Base-by-base conservation (phyloP, 371 early-diverging fungal species). In the Mucor lusitanicus region DNA sequence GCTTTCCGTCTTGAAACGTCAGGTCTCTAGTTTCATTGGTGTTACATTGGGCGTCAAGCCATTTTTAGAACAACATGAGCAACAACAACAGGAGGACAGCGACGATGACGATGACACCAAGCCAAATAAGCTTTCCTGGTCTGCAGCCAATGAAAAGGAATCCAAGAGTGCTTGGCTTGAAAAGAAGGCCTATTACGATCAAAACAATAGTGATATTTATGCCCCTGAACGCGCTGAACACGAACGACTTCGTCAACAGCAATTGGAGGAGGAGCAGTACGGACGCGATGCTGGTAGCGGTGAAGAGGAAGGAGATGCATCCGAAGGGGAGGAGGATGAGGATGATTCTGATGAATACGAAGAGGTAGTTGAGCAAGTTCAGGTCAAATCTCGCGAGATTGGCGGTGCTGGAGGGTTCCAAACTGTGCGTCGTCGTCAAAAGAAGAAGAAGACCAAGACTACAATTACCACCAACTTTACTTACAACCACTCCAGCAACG, bases 331-430 rank as follows among this genome's bases (percentile, higher is more conserved):
- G 69, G 50, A 0, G 0, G 61, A 68, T 3, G 66, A 69, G 4
- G 68, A 67, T 5, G 70, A 70, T 7, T 68, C 64, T 19, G 70
- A 73, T 27, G 71, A 72, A 2, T 61, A 69, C 33, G 76, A 72
- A 37, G 74, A 74, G 3, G 70, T 68, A 1, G 65, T 61, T 4
- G 72, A 68, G 15, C 25, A 42, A 57, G 67, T 71, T 12, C 59
- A 64, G 21, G 21, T 72, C 7, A 72, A 65, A 15, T 68, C 72
- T 6, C 64, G 72, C 57, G 72, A 68, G 13, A 72, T 72, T n/a
- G 68, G 65, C 32, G 72, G 61, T 17, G 46, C 53, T 25, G 50
- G 53, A 32, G 72, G 53, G 3, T 72, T 68, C 42, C 33, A 68
- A 19, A 65, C 62, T n/a, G 65, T 72, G 15, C 30, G 62, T 58